phyloP scores from a whole-genome alignment of 2,329 filamentous ascomycete genomes.

The Cucurbitaria berberidis region DNA sequence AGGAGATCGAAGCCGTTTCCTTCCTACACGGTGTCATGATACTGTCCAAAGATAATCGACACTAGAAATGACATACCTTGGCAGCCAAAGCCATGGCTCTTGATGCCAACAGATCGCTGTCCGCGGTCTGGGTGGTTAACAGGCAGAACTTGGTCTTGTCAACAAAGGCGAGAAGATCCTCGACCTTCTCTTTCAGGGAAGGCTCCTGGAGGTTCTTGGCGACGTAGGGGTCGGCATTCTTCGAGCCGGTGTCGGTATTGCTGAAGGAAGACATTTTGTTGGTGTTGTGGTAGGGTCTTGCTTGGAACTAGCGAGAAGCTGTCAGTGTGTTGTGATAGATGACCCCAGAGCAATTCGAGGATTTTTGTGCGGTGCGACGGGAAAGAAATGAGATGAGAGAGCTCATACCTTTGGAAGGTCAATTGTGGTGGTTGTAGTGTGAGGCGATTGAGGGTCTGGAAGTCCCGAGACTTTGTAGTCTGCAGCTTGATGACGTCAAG shows the following conservation, averaged over 20 bases:
- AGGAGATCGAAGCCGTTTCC: slow-evolving; percentile 78
- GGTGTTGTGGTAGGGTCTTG: slow-evolving; percentile 12
- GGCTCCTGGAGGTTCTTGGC: slow-evolving; percentile 76
- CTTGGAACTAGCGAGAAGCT: slow-evolving; percentile 21
- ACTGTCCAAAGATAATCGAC: not conserved
- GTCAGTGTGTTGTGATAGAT: slow-evolving; percentile 27
- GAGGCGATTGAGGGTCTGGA: slow-evolving; percentile 3
- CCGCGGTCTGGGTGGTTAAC: slow-evolving; percentile 78
- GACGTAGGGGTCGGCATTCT: slow-evolving; percentile 76
- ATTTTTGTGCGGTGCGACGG: slow-evolving; percentile 6
- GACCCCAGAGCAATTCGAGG: slow-evolving; percentile 7
- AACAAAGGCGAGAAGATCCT: slow-evolving; percentile 74
- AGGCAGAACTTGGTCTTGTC: slow-evolving; percentile 80
- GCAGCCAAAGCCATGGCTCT: slow-evolving; percentile 85
- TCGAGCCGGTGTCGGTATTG: slow-evolving; percentile 49
- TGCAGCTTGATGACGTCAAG: slow-evolving; percentile 23
- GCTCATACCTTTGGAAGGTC: slow-evolving; percentile 18
- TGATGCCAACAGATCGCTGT: slow-evolving; percentile 72
- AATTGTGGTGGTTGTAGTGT: slow-evolving; percentile 7
- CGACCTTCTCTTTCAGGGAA: slow-evolving; percentile 74
- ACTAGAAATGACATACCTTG: slow-evolving; percentile 60
- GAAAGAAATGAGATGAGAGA: slow-evolving; percentile 10
- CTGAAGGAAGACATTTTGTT: slow-evolving; percentile 46
- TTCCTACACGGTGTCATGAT: slow-evolving; percentile 61
- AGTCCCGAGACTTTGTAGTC: slow-evolving; percentile 21